Evolutionary conservation across 768 basidiomycete species (phyloP).

Genomic region (Lactifluus subvellereus): DNA sequence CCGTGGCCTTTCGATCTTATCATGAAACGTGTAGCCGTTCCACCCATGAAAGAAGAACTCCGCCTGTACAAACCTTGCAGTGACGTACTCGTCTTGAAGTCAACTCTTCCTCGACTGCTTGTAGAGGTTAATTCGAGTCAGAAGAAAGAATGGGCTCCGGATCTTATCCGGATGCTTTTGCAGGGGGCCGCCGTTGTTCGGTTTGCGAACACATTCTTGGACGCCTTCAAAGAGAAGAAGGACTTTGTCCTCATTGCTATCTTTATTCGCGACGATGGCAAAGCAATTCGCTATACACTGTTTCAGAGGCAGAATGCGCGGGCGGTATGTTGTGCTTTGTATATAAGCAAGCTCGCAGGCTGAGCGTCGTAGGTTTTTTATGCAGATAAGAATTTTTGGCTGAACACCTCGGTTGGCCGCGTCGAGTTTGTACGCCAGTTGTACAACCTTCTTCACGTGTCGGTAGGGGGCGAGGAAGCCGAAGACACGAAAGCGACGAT

Average conservation of each 20-base stretch:
- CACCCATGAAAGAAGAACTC: not conserved
- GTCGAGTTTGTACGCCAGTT: not conserved
- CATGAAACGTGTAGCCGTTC: too few relatives aligned
- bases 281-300: not conserved
- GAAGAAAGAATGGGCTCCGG: not conserved
- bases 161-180: not conserved
- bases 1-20: too few relatives aligned
- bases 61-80: not conserved
- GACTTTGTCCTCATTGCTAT: not conserved
- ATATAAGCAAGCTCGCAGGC: not conserved
- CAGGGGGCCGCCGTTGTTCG: not conserved
- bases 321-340: not conserved
- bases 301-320: not conserved
- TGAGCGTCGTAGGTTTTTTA: not conserved
- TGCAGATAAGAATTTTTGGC: not conserved
- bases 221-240: not conserved
- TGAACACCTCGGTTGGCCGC: too few relatives aligned
- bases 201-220: not conserved
- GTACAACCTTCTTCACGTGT: not conserved
- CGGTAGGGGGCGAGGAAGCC: too few relatives aligned
- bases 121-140: not conserved
- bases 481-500: too few relatives aligned
- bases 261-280: not conserved
- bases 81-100: not conserved
- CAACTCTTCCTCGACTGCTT: not conserved